phyloP scores from a whole-genome alignment of 2,329 filamentous ascomycete species.

The Pseudocercospora musae region DNA sequence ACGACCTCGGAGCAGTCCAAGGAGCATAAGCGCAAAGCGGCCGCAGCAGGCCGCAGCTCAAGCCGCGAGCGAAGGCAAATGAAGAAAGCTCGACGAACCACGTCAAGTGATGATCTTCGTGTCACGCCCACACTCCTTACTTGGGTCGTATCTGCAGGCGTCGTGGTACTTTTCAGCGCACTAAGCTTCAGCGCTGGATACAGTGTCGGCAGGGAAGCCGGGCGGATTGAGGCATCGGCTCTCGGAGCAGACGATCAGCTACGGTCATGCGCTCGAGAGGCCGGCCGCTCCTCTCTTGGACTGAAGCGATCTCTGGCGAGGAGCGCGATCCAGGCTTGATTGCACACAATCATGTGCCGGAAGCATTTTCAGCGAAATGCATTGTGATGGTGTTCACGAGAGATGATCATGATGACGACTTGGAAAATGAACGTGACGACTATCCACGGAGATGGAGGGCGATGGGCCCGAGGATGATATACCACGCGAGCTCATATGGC shows the following conservation, averaged over 20 bases:
- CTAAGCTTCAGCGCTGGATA: conserved; percentile 65
- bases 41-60: conserved; percentile 35
- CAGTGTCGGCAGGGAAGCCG: conserved; percentile 54
- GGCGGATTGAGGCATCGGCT: conserved; percentile 22
- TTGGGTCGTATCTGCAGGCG: conserved; percentile 63
- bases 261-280: conserved; percentile 33
- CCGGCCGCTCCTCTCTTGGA: conserved; percentile 31
- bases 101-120: conserved; percentile 32
- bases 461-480: neutral
- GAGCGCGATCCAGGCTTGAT: conserved; percentile 32
- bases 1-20: conserved; percentile 25
- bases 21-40: conserved; percentile 48
- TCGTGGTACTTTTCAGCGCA: conserved; percentile 61
- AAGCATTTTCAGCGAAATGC: neutral
- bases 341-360: neutral
- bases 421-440: neutral
- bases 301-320: conserved; percentile 33
- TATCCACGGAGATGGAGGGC: neutral
- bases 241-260: conserved; percentile 24
- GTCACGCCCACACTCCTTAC: conserved; percentile 61
- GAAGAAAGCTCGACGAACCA: conserved; percentile 43
- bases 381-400: conserved; percentile 11
- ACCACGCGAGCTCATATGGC: neutral
- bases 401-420: conserved; percentile 1
- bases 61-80: conserved; percentile 44